Base-by-base conservation (phyloP, 176 grass and related monocot genomes). In the Sorghum bicolor region DNA sequence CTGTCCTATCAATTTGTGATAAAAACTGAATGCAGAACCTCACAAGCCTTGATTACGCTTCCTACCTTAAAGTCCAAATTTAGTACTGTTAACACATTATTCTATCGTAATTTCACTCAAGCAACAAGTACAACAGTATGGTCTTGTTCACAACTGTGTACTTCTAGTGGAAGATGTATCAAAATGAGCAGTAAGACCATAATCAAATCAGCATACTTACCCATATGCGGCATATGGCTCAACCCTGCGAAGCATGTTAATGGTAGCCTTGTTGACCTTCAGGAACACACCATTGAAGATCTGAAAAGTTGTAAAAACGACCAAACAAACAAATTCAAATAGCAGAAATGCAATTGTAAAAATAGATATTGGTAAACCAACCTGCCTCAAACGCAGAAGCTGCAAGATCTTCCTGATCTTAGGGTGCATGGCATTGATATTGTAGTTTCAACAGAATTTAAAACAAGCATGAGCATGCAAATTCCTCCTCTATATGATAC, bases 181-280 rank as follows among this genome's bases (percentile, higher is more conserved):
- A 0, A 74, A 68, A 25, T 31, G 12, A 11, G 40, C 52, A 22
- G 32, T 5, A 68, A 50, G 6, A 34, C 8, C 33, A 28, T 8
- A 3, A 77, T 19, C 32, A 29, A 3, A 75, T 48, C 47, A 64
- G 19, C 13, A 63, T 41, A 9, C n/a, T n/a, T 89, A 98, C 96
- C 96, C 96, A 78, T 95, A 98, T 20, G 96, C 94, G 47, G 95
- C 96, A 80, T 98, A 98, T 29, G 96, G 96, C 72, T 98, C 96
- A 16, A 98, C 96, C 69, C 96, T 86, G 43, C 91, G 88, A 16
- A 97, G 43, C 95, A 94, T 97, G 88, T 97, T 97, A 41, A 97
- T 87, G n/a, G 92, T 94, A 24, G 95, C 92, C 87, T 94, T 98
- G 87, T 98, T 98, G 67, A 98, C 95, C 82, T 98, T 98, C 13